Base-by-base conservation (phyloP, 345 rosid species). In the Hibiscus syriacus region DNA sequence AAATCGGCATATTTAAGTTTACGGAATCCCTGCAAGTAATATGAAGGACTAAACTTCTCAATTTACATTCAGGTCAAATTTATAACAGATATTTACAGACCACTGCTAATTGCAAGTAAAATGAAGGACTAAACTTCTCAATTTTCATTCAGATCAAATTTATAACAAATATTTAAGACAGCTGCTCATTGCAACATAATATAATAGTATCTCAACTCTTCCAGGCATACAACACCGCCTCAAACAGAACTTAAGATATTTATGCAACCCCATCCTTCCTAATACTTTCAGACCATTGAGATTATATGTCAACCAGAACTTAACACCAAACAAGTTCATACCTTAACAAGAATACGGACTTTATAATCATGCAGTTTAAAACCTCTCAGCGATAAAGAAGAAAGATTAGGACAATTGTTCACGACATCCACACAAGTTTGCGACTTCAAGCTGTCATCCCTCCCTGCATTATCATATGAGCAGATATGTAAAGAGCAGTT, bases 321-420 rank as follows among this genome's bases (percentile, higher is more conserved):
- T 50, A 20, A 61, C 34, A 43, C 26, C 6, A 63, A 63, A 41
- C 48, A 11, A 43, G 29, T 65, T 52, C 59, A 69, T 81, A 90
- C 96, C 96, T 87, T 83, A 67, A 79, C 77, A 79, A 89, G 88
- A 62, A 67, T 74, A 64, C 83, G 88, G 49, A 83, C 81, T 79
- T 83, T 82, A 64, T 74, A 73, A 74, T 85, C 88, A 45, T 77
- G 87, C 55, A 89, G 79, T 84, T 85, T 87, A 81, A 89, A 89
- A 61, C 96, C 94, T 80, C 90, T 86, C 67, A 92, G 90, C 5
- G 94, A 86, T 76, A 92, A 72, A 64, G 92, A 89, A 39, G 80
- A 80, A 71, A 92, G 65, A 61, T 87, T 83, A 39, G 88, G 94
- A 76, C 92, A 85, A 67, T 73, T 86, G 76, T 77, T 80, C 76